These are phyloP conservation scores for Fusarium oligoseptatum DNA, from an alignment of 2,329 filamentous ascomycete species.

Conservation along the genomic window DNA sequence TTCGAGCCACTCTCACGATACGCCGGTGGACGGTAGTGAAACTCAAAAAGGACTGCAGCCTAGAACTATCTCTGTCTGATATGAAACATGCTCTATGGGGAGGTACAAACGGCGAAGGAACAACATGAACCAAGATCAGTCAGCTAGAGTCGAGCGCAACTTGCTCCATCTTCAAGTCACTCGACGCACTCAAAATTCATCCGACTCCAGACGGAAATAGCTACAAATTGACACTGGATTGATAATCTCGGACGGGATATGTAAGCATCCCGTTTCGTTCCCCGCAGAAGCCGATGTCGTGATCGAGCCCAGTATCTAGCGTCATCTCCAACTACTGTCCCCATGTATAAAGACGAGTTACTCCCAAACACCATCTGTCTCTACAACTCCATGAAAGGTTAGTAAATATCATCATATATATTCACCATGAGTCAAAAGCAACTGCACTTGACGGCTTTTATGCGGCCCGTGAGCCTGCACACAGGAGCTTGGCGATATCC, in stretches of 20 bases:
- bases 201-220: not conserved
- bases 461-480: conserved; percentile 69
- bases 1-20: not conserved
- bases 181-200: not conserved
- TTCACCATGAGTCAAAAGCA: conserved; percentile 47
- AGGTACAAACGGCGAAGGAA: not conserved
- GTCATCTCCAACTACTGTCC: conserved; percentile 21
- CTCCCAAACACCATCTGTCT: not conserved
- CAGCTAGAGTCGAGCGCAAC: too few relatives aligned
- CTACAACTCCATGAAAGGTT: too few relatives aligned
- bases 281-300: conserved; percentile 36
- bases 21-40: not conserved
- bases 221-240: not conserved
- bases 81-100: too few relatives aligned
- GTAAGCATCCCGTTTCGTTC: conserved; percentile 2
- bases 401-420: too few relatives aligned
- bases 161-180: not conserved
- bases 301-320: conserved; percentile 24
- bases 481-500: conserved; percentile 70
- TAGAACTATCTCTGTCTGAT: not conserved
- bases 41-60: not conserved
- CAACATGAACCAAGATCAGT: too few relatives aligned
- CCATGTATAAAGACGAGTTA: not conserved
- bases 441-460: conserved; percentile 69
- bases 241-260: conserved; percentile 3